These are phyloP conservation scores for Aspergillus transmontanensis DNA, from an alignment of 2,329 filamentous ascomycete genomes.

Conservation along the genomic window DNA sequence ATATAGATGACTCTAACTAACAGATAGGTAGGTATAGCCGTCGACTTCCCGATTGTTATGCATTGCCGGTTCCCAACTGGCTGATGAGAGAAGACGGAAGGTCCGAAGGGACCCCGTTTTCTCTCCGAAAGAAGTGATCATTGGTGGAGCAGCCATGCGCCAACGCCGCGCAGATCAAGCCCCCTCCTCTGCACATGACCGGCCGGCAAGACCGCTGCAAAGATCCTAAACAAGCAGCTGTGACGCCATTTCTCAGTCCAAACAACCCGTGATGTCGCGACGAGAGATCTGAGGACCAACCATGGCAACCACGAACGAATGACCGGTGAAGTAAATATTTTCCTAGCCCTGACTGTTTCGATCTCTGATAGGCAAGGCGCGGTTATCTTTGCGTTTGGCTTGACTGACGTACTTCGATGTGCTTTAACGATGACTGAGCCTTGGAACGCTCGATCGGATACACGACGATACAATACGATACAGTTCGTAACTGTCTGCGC, in stretches of 20 bases:
- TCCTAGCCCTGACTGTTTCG: constrained; percentile 4
- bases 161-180: constrained; percentile 13
- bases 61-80: neutral
- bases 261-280: constrained; percentile 17
- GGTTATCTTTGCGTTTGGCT: neutral
- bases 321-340: constrained; percentile 17
- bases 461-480: constrained; percentile 5
- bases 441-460: neutral
- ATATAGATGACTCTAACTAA: neutral
- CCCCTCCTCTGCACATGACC: constrained; percentile 19
- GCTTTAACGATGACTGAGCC: neutral
- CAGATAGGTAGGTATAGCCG: too few relatives aligned
- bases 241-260: constrained; percentile 27
- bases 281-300: constrained; percentile 10
- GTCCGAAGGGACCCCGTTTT: constrained; percentile 20
- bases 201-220: constrained; percentile 21
- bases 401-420: constrained; percentile 4
- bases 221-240: constrained; percentile 23
- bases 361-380: constrained; percentile 2
- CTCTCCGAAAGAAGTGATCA: constrained; percentile 3
- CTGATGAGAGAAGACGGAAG: constrained; percentile 5
- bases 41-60: neutral
- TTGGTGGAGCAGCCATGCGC: constrained; percentile 19
- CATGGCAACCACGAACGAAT: constrained; percentile 8
- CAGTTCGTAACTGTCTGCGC: neutral